Conservation (phyloP, 345 rosid species). For the Acer campestre region DNA sequence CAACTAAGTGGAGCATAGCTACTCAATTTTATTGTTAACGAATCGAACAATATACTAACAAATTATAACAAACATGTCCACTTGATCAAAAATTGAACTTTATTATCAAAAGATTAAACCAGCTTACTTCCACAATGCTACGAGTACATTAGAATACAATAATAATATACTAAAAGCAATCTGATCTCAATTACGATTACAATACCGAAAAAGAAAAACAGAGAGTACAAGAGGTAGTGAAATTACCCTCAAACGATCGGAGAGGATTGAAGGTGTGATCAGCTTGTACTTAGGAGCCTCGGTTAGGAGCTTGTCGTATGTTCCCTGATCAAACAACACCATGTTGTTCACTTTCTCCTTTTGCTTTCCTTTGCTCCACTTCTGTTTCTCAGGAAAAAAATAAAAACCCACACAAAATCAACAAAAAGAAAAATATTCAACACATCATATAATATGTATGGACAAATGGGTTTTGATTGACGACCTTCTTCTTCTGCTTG, state of each 20-base stretch:
- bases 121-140: too few relatives aligned
- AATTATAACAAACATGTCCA: too few relatives aligned
- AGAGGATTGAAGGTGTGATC: slow-evolving; percentile 78
- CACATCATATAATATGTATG: neutral
- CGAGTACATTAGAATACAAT: neutral
- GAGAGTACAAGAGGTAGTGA: neutral
- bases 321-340: slow-evolving; percentile 83
- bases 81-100: too few relatives aligned
- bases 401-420: neutral
- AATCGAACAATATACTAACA: too few relatives aligned
- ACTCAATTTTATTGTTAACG: too few relatives aligned
- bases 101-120: too few relatives aligned
- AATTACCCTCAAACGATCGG: slow-evolving; percentile 80
- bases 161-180: neutral
- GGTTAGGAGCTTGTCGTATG: slow-evolving; percentile 76
- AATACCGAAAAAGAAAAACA: neutral
- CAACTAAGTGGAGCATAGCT: too few relatives aligned
- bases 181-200: too few relatives aligned
- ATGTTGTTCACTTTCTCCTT: slow-evolving; percentile 96
- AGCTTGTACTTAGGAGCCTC: slow-evolving; percentile 87
- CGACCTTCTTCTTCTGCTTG: slow-evolving; percentile 51
- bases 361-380: slow-evolving; percentile 94
- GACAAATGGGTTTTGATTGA: neutral
- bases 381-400: slow-evolving; percentile 35
- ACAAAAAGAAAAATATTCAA: neutral